These are phyloP conservation scores for Panus rudis DNA, from an alignment of 768 basidiomycete species.

Conservation along the genomic window DNA sequence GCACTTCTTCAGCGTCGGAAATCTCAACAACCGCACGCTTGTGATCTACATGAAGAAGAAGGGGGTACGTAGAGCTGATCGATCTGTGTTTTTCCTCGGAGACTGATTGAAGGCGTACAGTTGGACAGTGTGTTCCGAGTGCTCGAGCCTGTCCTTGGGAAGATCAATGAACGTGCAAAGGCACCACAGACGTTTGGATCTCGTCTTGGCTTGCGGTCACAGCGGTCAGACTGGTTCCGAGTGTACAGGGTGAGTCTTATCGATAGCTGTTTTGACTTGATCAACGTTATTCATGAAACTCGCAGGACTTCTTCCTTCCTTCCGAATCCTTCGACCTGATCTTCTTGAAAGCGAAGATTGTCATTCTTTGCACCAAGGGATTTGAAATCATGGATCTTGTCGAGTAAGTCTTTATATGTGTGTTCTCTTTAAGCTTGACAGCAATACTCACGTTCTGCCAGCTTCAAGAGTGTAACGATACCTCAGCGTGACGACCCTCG, in stretches of 20 bases:
- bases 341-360: conserved; percentile 91
- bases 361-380: conserved; percentile 87
- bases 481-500: conserved; percentile 71
- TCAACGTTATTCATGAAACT: too few species aligned
- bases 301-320: conserved; percentile 81
- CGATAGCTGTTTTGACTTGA: neutral
- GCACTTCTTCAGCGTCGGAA: conserved; percentile 92
- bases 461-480: conserved; percentile 85
- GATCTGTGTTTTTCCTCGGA: conserved; percentile 12
- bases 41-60: conserved; percentile 97
- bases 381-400: conserved; percentile 97
- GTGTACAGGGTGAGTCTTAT: conserved; percentile 56
- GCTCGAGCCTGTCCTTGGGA: conserved; percentile 91
- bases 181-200: conserved; percentile 65
- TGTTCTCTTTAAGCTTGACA: too few species aligned
- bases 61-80: conserved; percentile 40
- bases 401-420: conserved; percentile 51
- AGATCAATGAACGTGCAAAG: conserved; percentile 72
- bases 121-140: conserved; percentile 93
- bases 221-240: conserved; percentile 92
- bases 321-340: conserved; percentile 87
- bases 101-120: conserved; percentile 21
- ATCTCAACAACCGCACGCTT: conserved; percentile 77
- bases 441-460: conserved; percentile 22
- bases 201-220: conserved; percentile 69